Evolutionary conservation across 1,284 basidiomycete species (phyloP), one percentile per base, ranked within the genome.

Genomic region (Puccinia coronata): DNA sequence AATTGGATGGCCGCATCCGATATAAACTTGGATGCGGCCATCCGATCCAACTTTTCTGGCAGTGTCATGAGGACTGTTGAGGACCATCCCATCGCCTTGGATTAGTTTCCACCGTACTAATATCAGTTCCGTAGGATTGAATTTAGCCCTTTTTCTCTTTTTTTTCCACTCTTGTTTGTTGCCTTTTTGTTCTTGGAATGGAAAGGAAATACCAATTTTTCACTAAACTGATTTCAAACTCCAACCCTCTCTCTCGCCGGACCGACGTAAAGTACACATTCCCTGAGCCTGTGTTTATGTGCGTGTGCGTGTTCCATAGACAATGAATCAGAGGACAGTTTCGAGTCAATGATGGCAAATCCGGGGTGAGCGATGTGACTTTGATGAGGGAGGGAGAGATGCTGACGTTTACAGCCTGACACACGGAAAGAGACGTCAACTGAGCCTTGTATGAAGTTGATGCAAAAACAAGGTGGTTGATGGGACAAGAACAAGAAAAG

Each of bases 91-190:
- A 39, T 80, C 78, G 59, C 72, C 78, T 72, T 69, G 67, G 47
- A 80, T 80, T 25, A 80, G 59, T 49, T 72, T 80, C 78, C 78
- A 80, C 20, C 78, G 78, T 23, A 80, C 76, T 79, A 79, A 70
- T 41, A 16, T 1, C 28, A 67, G 55, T 16, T 14, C 0, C n/a
- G 47, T 4, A 25, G 28, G 28, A 8, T 16, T 57, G 14, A 59
- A 2, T 31, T 41, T 18, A 34, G 12, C 9, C 34, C n/a, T n/a
- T n/a, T n/a, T n/a, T n/a, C n/a, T n/a, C n/a, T n/a, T n/a, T n/a
- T n/a, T n/a, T n/a, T n/a, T n/a, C n/a, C n/a, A n/a, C n/a, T n/a
- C n/a, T n/a, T n/a, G n/a, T 34, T 23, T 28, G n/a, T 34, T 6
- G 59, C 36, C 31, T 16, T 36, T 3, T 61, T 61, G 34, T 61